Conservation (phyloP, 305 asterid genomes). For the Fraxinus nigra region DNA sequence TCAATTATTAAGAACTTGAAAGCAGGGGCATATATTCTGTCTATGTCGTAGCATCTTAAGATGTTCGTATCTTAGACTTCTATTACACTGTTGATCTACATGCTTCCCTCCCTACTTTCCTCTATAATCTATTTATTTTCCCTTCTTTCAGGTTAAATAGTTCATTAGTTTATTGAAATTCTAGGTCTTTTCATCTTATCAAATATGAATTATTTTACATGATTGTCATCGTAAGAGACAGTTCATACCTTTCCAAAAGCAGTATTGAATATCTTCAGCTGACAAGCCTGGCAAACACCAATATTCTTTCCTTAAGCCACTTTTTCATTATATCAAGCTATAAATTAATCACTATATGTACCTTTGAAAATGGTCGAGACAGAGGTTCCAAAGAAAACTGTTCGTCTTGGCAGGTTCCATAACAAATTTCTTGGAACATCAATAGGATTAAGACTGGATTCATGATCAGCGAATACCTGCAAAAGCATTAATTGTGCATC, state of each 20-base stretch:
- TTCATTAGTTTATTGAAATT: not conserved
- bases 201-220: not conserved
- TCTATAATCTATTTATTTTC: not conserved
- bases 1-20: not conserved
- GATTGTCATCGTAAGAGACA: not conserved
- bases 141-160: not conserved
- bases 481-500: not conserved
- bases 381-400: slow-evolving; percentile 88
- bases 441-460: slow-evolving; percentile 72
- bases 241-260: slow-evolving; percentile 91
- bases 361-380: slow-evolving; percentile 85
- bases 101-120: not conserved
- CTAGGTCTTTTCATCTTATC: not conserved
- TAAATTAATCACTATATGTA: slow-evolving; percentile 17
- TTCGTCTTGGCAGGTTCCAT: slow-evolving; percentile 78
- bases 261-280: slow-evolving; percentile 61
- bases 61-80: not conserved
- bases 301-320: slow-evolving; percentile 21
- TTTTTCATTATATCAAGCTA: slow-evolving; percentile 11
- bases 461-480: slow-evolving; percentile 89
- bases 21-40: not conserved
- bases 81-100: not conserved
- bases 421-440: slow-evolving; percentile 66
- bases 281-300: slow-evolving; percentile 59
- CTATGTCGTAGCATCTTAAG: not conserved